Evolutionary conservation across 371 early-diverging fungal species (phyloP).

Genomic region (Apophysomyces elegans): DNA sequence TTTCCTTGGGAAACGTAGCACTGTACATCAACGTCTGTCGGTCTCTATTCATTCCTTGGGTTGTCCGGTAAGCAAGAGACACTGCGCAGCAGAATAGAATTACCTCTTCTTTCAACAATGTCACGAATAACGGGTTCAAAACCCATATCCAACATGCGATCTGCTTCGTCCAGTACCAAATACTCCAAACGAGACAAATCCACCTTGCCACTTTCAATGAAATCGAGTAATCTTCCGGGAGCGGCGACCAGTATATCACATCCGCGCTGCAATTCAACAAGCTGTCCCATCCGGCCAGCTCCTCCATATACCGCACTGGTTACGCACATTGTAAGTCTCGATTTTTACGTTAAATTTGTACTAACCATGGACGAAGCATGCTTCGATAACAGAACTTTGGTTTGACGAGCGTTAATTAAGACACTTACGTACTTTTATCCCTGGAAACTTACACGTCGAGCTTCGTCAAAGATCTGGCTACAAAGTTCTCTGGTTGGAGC

Average conservation of each 20-base stretch:
- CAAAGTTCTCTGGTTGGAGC: constrained; percentile 55
- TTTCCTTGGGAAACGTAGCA: constrained; percentile 95
- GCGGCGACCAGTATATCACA: constrained; percentile 96
- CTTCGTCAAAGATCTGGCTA: constrained; percentile 52
- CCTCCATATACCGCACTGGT: constrained; percentile 76
- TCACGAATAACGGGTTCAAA: constrained; percentile 93
- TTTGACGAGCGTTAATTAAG: not conserved
- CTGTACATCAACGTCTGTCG: constrained; percentile 96
- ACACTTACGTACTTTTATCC: not conserved
- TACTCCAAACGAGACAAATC: constrained; percentile 81
- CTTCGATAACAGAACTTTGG: constrained; percentile 49
- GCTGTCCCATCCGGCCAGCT: constrained; percentile 23
- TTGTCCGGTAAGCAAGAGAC: not conserved
- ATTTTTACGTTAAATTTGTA: not conserved
- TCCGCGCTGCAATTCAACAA: constrained; percentile 72
- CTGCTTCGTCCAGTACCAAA: constrained; percentile 94
- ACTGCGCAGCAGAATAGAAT: not conserved
- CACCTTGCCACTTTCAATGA: constrained; percentile 75
- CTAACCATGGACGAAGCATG: constrained; percentile 54
- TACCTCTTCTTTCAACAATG: constrained; percentile 82
- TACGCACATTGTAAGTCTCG: not conserved
- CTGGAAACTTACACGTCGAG: constrained; percentile 38
- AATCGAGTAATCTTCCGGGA: constrained; percentile 96
- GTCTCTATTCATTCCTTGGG: constrained; percentile 58
- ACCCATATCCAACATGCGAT: constrained; percentile 98